phyloP scores from a whole-genome alignment of 2,329 filamentous ascomycete species.

The Trichothecium roseum region DNA sequence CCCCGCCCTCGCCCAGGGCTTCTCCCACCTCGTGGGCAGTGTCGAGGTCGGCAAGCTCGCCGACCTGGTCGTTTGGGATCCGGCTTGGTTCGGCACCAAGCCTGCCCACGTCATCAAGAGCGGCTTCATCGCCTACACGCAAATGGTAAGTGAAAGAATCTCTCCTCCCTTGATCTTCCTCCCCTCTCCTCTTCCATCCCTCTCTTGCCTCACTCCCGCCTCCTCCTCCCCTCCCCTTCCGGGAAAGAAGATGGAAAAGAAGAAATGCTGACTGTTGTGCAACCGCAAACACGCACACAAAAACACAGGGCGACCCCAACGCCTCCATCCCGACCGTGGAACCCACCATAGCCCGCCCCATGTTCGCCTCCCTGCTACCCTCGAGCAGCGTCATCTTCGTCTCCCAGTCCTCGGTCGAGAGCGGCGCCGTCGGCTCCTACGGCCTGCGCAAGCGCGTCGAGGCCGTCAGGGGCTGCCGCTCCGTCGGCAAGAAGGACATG shows the following conservation, averaged over 20 bases:
- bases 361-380: constrained; percentile 72
- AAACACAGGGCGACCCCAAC: constrained; percentile 60
- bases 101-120: constrained; percentile 75
- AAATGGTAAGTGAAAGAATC: constrained; percentile 62
- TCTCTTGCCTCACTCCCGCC: too few relatives aligned
- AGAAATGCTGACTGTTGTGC: too few relatives aligned
- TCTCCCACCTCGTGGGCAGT: constrained; percentile 77
- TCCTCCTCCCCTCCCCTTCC: background rate
- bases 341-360: constrained; percentile 71
- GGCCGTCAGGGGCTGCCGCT: constrained; percentile 65
- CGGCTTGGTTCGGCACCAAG: constrained; percentile 79
- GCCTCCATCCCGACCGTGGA: constrained; percentile 82
- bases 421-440: constrained; percentile 60
- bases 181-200: background rate
- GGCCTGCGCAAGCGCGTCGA: constrained; percentile 70
- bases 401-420: constrained; percentile 57
- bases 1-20: constrained; percentile 82
- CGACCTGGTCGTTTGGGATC: constrained; percentile 81
- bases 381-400: constrained; percentile 73
- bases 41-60: constrained; percentile 84
- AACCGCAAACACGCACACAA: background rate
- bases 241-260: too few relatives aligned
- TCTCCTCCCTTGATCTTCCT: background rate
- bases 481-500: constrained; percentile 77
- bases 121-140: constrained; percentile 70